These are phyloP conservation scores for Pseudozyma flocculosa DNA, from an alignment of 1,284 basidiomycete genomes.

Conservation along the genomic window DNA sequence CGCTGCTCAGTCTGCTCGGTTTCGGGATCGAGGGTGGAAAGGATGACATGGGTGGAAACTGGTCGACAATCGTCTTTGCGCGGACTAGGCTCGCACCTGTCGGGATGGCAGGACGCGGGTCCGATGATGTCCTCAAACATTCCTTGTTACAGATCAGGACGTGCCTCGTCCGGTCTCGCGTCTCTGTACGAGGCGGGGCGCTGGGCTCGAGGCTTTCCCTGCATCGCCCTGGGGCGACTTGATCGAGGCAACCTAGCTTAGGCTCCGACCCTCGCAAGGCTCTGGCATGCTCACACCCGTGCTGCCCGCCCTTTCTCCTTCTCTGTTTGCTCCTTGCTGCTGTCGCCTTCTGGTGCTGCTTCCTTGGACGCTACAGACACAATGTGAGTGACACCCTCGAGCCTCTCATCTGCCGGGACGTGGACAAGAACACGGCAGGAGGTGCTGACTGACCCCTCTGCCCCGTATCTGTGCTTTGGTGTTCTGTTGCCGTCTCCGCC, in stretches of 20 bases:
- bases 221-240: conserved; percentile 35
- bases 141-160: neutral
- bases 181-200: too few relatives aligned
- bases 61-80: neutral
- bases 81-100: neutral
- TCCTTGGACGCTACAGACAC: conserved; percentile 17
- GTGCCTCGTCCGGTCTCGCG: neutral
- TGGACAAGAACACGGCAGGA: too few relatives aligned
- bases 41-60: too few relatives aligned
- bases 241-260: conserved; percentile 45
- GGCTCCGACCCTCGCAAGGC: conserved; percentile 41
- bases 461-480: too few relatives aligned
- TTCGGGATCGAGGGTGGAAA: neutral
- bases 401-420: too few relatives aligned
- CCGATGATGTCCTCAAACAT: neutral
- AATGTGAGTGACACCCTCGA: too few relatives aligned
- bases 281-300: conserved; percentile 10
- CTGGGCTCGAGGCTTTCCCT: conserved; percentile 7
- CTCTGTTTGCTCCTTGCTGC: neutral
- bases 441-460: too few relatives aligned
- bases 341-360: neutral
- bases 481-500: neutral
- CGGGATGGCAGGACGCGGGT: neutral
- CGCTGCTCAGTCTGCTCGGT: too few relatives aligned
- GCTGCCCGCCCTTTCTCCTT: conserved; percentile 30